phyloP scores from a whole-genome alignment of 345 rosid species.

The Eucalyptus curtisii region DNA sequence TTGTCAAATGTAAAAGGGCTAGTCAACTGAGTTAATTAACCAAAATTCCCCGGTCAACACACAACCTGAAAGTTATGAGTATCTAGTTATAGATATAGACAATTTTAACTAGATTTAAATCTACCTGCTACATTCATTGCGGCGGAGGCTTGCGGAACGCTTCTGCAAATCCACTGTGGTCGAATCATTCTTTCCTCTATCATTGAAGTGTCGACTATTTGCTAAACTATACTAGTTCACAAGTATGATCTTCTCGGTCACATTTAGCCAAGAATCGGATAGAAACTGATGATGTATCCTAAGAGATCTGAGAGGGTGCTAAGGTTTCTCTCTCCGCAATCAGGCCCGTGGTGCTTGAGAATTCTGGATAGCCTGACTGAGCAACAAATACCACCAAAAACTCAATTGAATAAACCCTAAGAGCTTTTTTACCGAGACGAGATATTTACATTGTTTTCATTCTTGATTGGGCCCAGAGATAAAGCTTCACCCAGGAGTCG shows the following conservation, averaged over 20 bases:
- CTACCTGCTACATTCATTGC: background rate
- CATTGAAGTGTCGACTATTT: background rate
- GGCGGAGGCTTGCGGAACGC: background rate
- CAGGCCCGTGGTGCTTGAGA: background rate
- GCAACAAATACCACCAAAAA: background rate
- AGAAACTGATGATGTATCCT: background rate
- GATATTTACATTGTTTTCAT: conserved; percentile 3
- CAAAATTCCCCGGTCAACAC: background rate
- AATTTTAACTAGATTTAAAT: background rate
- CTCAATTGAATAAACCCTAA: background rate
- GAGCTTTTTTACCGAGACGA: background rate
- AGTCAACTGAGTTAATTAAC: background rate
- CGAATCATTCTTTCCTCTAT: background rate
- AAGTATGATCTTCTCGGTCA: background rate
- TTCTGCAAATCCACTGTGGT: background rate
- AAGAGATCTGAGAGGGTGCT: background rate
- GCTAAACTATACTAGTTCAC: background rate
- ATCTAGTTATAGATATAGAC: background rate
- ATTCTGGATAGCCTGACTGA: background rate
- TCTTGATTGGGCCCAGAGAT: conserved; percentile 20
- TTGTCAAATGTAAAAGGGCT: background rate
- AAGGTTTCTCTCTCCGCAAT: background rate
- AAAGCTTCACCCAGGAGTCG: conserved; percentile 27
- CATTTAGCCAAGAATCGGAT: background rate
- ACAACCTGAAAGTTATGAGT: background rate